These are phyloP conservation scores for Jackrogersella multiformis DNA, from an alignment of 495 filamentous ascomycete species.

Conservation along the genomic window DNA sequence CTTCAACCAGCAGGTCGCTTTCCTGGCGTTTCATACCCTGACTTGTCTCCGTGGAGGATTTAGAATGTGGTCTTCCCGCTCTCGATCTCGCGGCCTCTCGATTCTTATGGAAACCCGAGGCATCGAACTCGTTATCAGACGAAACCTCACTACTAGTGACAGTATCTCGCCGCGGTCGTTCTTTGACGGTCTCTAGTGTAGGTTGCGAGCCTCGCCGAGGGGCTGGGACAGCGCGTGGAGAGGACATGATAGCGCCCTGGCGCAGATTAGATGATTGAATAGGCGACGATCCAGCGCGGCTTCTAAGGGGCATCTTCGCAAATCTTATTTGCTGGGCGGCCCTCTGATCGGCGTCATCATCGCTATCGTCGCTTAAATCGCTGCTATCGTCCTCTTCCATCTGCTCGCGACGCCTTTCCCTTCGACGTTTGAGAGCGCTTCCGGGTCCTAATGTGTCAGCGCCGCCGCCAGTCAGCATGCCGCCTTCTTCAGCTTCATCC, in stretches of 20 bases:
- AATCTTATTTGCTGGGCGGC: constrained; percentile 88
- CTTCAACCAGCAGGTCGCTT: constrained; percentile 66
- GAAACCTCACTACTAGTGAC: constrained; percentile 93
- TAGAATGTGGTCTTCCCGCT: constrained; percentile 55
- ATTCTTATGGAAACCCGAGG: constrained; percentile 69
- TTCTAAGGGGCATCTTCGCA: constrained; percentile 90
- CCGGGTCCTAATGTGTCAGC: constrained; percentile 77
- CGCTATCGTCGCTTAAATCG: constrained; percentile 94
- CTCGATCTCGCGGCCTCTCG: constrained; percentile 57
- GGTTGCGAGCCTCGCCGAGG: constrained; percentile 76
- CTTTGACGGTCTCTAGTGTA: constrained; percentile 76
- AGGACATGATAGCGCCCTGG: constrained; percentile 50
- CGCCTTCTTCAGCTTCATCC: constrained; percentile 83
- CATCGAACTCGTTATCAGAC: constrained; percentile 85
- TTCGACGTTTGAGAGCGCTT: constrained; percentile 62
- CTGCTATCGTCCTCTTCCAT: constrained; percentile 97
- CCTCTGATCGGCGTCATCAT: constrained; percentile 80
- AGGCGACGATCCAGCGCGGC: constrained; percentile 86
- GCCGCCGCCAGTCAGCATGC: constrained; percentile 78
- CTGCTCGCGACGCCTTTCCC: constrained; percentile 72
- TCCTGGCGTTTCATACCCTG: constrained; percentile 55
- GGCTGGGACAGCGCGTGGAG: constrained; percentile 45
- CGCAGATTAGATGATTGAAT: constrained; percentile 69
- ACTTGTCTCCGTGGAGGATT: constrained; percentile 49
- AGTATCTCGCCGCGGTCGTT: constrained; percentile 81